phyloP scores from a whole-genome alignment of 2,329 filamentous ascomycete genomes.

The Verticillium nubilum region DNA sequence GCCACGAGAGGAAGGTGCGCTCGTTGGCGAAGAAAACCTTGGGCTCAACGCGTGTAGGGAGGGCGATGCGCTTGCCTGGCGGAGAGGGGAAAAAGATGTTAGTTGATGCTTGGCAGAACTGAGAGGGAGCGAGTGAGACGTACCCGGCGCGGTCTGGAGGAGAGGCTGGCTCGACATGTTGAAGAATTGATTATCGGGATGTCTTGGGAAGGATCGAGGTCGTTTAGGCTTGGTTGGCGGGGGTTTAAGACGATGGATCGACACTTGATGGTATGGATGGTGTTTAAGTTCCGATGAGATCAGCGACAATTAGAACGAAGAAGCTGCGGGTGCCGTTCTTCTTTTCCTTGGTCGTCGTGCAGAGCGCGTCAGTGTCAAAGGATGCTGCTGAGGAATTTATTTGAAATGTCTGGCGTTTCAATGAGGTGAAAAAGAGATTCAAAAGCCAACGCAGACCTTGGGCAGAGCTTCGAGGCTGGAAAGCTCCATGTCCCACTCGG shows the following conservation, averaged over 20 bases:
- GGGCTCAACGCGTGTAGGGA: slow-evolving; percentile 95
- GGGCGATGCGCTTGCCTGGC: slow-evolving; percentile 93
- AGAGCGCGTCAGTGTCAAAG: not conserved
- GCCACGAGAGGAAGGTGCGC: slow-evolving; percentile 97
- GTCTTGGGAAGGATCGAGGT: not conserved
- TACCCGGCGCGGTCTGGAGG: slow-evolving; percentile 88
- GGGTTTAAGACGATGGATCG: not conserved
- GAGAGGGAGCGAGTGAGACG: slow-evolving; percentile 16
- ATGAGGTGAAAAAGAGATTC: not conserved
- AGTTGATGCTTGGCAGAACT: slow-evolving; percentile 4
- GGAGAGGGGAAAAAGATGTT: slow-evolving; percentile 1
- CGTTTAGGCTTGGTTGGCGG: not conserved
- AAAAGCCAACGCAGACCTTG: not conserved
- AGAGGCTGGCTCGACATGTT: slow-evolving; percentile 95
- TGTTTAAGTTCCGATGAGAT: not conserved
- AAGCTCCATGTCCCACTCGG: not conserved
- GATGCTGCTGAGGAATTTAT: not conserved
- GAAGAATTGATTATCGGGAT: slow-evolving; percentile 5
- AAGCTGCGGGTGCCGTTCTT: not conserved
- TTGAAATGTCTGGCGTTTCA: not conserved
- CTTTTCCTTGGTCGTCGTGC: not conserved
- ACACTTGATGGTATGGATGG: not conserved
- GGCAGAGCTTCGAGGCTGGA: not conserved
- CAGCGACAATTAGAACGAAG: not conserved
- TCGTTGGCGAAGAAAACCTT: slow-evolving; percentile 99